A percentile compares a stretch with the other conserved stretches of the same genome.
These are phyloP conservation scores for Vachellia collinsii DNA, from an alignment of 306 rosid genomes.

Conservation along the genomic window DNA sequence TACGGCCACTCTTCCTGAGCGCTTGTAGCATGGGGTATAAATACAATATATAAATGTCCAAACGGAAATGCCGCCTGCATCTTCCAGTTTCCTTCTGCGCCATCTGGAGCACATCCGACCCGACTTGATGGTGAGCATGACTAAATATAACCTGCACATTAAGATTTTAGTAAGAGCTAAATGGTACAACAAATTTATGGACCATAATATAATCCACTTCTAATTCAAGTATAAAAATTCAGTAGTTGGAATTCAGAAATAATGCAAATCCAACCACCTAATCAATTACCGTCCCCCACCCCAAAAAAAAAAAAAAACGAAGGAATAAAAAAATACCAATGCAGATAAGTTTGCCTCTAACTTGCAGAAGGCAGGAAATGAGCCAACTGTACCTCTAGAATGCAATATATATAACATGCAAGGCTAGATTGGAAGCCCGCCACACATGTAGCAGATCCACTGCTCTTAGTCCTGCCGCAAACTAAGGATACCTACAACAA, in stretches of 20 bases:
- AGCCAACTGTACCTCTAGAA: constrained; percentile 75
- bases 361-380: background rate
- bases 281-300: background rate
- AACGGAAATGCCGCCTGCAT: constrained; percentile 64
- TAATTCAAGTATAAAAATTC: background rate
- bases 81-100: constrained; percentile 50
- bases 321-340: background rate
- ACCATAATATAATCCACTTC: background rate
- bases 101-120: constrained; percentile 78
- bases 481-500: constrained; percentile 70
- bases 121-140: constrained; percentile 79
- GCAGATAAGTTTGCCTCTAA: background rate
- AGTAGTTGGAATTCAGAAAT: background rate
- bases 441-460: constrained; percentile 98
- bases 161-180: constrained; percentile 12
- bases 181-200: too few relatives aligned
- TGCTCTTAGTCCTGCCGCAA: constrained; percentile 99
- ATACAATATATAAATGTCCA: constrained; percentile 62
- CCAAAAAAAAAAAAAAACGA: too few relatives aligned
- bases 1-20: constrained; percentile 65
- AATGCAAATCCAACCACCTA: background rate
- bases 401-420: constrained; percentile 92
- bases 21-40: constrained; percentile 56
- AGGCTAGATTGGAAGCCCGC: constrained; percentile 96
- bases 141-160: constrained; percentile 80